Base-by-base conservation (phyloP, 768 basidiomycete species). In the Exidia glandulosa region DNA sequence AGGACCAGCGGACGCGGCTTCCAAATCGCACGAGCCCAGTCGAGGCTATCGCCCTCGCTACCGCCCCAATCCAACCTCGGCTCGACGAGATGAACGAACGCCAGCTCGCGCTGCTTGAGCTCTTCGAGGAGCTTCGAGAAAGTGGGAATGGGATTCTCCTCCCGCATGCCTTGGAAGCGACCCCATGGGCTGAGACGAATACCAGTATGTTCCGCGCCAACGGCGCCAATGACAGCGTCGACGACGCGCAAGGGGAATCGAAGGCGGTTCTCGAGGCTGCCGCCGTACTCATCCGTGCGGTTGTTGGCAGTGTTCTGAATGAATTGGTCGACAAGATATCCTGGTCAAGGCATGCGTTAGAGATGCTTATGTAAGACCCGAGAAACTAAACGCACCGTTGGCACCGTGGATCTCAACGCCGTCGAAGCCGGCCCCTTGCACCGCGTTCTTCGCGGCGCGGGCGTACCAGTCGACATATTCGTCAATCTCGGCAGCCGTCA, bases 201-300 rank as follows among this genome's bases (percentile, higher is more conserved):
- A 6, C 70, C 76, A 32, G 68, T 67, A 34, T 67, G 67, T 31
- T 73, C 67, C 30, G 68, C 65, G 2, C 77, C 77, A 59, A 76
- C 66, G 12, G 74, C 74, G 2, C 65, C 62, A 32, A 64, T 59
- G 45, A 75, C 67, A 6, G 73, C 74, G 29, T 73, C 67, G n/a
- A 74, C 63, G 57, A 76, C 68, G 63, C 76, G 73, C 31, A 75
- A 63, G 6, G 66, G 61, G 67, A 80, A 76, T 5, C 76, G 69
- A 0, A 66, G 63, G n/a, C 79, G 73, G 68, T 79, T 79, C 66
- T 77, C 76, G 37, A 77, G 62, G 32, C 69, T 70, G 2, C 79
- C 79, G 10, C 80, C 79, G 63, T 77, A 81, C 60, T 69, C 67
- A 69, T 78, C 77, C 32, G 72, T 76, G 48, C 77, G 73, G 55